A percentile compares a stretch with the other conserved stretches of the same genome.
phyloP scores from a whole-genome alignment of 106 monocot genomes.

The Platanthera guangdongensis region DNA sequence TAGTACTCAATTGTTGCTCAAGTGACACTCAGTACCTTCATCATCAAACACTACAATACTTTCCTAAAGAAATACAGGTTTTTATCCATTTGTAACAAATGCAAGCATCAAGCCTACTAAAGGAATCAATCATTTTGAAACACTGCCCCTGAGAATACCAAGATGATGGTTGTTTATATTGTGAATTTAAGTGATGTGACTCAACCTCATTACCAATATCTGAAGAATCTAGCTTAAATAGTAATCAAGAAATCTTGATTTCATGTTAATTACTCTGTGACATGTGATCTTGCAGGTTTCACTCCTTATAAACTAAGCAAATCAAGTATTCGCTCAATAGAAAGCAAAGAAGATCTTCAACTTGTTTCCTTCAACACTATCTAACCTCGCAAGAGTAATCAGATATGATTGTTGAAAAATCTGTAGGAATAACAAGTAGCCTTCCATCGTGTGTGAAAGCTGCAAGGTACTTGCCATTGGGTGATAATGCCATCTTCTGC shows the following conservation, averaged over 20 bases:
- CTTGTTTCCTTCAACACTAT: not conserved
- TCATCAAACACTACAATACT: no score
- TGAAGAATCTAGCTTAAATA: not conserved
- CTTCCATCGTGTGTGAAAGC: conserved; percentile 74
- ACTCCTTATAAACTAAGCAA: not conserved
- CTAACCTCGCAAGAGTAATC: conserved; percentile 79
- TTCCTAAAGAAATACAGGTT: no score
- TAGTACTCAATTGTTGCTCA: no score
- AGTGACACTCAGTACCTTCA: no score
- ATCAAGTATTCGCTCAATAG: not conserved
- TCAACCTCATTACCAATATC: not conserved
- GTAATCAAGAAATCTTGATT: not conserved
- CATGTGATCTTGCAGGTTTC: not conserved
- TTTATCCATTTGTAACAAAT: no score
- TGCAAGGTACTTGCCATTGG: conserved; percentile 77
- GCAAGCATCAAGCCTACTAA: not conserved
- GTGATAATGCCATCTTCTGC: conserved; percentile 80
- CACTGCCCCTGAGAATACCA: not conserved
- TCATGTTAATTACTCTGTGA: not conserved
- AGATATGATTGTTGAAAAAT: conserved; percentile 78
- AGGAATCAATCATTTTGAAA: not conserved
- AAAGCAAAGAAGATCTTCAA: not conserved
- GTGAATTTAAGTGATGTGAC: not conserved
- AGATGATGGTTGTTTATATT: not conserved
- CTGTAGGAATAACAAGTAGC: conserved; percentile 67